phyloP scores from a whole-genome alignment of 208 protist species.

The Trypanosoma mega region DNA sequence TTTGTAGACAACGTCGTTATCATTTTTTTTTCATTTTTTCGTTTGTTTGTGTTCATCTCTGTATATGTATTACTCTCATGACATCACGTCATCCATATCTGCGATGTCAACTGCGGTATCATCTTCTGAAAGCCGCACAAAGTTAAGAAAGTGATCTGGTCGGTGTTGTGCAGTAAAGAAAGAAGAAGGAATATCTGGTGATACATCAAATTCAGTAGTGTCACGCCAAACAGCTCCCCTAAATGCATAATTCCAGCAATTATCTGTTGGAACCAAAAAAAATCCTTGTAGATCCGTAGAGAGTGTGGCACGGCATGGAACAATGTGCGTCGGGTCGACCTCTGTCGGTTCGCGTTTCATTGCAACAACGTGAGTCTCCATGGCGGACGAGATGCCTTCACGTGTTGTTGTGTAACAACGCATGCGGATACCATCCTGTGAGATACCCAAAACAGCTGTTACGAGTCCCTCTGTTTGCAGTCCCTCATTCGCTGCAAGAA shows the following conservation, averaged over 20 bases:
- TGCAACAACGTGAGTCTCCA: slow-evolving; percentile 43
- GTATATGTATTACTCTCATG: not conserved
- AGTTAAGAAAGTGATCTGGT: slow-evolving; percentile 87
- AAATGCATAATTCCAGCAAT: slow-evolving; percentile 88
- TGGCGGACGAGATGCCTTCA: slow-evolving; percentile 78
- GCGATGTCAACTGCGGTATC: slow-evolving; percentile 57
- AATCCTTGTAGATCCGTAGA: slow-evolving; percentile 71
- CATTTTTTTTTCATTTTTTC: slow-evolving; percentile 15
- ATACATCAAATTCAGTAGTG: slow-evolving; percentile 71
- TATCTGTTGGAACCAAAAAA: slow-evolving; percentile 72
- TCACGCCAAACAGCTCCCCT: slow-evolving; percentile 78
- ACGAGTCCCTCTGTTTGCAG: slow-evolving; percentile 50
- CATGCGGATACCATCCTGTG: slow-evolving; percentile 63
- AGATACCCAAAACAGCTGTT: slow-evolving; percentile 48
- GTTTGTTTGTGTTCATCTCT: not conserved
- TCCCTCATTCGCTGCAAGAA: slow-evolving; percentile 66
- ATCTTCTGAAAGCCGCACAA: slow-evolving; percentile 53
- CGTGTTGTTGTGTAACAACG: slow-evolving; percentile 80
- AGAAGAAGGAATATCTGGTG: slow-evolving; percentile 54
- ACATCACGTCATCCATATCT: slow-evolving; percentile 50
- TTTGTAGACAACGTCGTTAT: not conserved
- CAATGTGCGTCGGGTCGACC: slow-evolving; percentile 48
- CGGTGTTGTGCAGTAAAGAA: slow-evolving; percentile 80
- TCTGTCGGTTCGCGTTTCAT: slow-evolving; percentile 57
- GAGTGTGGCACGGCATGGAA: slow-evolving; percentile 57